Evolutionary conservation across 2,329 filamentous ascomycete genomes (phyloP), one percentile per base, ranked within the genome.

Genomic region (Pseudocercospora macadamiae): DNA sequence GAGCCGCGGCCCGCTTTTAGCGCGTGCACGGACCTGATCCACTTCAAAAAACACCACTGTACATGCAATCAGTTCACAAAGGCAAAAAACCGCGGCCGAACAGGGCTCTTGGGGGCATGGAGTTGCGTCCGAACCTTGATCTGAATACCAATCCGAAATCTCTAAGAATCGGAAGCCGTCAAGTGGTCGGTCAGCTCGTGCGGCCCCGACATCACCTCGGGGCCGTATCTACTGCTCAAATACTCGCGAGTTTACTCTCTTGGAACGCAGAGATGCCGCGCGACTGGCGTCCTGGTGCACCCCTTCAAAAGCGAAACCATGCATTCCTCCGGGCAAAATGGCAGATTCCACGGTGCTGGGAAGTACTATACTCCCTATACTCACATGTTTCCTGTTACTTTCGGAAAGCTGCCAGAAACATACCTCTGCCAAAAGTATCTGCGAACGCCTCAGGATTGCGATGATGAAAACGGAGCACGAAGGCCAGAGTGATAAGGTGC

Each of bases 401-500:
- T 16, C 26, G 23, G 23, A 26, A 28, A 23, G 48, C 30, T 34
- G 25, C 42, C 14, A 16, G 32, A 37, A 45, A 30, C 39, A 16
- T 18, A 23, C 10, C 21, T 49, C 26, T 21, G 25, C 42, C 39
- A 42, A n/a, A 55, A n/a, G 18, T 30, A 16, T 16, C 23, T 42
- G 16, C 37, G 16, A 19, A 47, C 19, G 3, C n/a, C 23, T 5
- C 42, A 51, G 28, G n/a, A 39, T 51, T 14, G 18, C 32, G 32
- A 64, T 47, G 32, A 63, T 61, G 55, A 63, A 61, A 51, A n/a
- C 23, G n/a, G 55, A 61, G 19, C 54, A 57, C 21, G 58, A 57
- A 10, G 58, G 58, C 9, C 63, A 60, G 42, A 58, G 53, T 25
- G 63, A 65, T 37, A 65, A 63, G 34, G 60, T 65, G 52, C 59